Conservation (phyloP, 140 eudicot species). For the Senecio squalidus region DNA sequence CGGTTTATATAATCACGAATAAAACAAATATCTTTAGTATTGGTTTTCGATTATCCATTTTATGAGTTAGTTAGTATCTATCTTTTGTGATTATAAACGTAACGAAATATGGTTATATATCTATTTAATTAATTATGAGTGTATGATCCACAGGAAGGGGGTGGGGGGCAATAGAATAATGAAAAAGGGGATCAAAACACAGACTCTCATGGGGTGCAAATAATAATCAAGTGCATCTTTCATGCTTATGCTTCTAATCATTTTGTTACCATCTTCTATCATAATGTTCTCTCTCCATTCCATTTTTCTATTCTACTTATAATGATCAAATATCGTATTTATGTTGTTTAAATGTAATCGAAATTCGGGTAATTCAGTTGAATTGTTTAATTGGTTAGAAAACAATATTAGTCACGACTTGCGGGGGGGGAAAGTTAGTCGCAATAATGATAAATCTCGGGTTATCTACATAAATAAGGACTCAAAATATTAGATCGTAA, state of each 20-base stretch:
- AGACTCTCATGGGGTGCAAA: conserved; percentile 43
- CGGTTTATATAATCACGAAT: neutral
- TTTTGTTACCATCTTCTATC: conserved; percentile 48
- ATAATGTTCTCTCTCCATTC: conserved; percentile 22
- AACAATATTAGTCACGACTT: too few species aligned
- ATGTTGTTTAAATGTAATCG: too few species aligned
- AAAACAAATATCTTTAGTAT: too few species aligned
- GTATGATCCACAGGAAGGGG: conserved; percentile 16
- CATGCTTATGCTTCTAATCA: conserved; percentile 45
- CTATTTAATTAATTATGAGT: neutral
- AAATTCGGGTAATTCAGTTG: too few species aligned
- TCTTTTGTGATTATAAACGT: neutral
- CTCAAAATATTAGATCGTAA: too few species aligned
- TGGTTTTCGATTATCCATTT: too few species aligned
- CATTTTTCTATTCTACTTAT: conserved; percentile 6
- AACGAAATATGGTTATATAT: neutral
- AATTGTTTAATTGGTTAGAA: too few species aligned
- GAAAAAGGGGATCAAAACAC: conserved; percentile 28
- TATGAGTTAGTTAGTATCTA: too few species aligned
- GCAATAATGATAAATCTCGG: too few species aligned
- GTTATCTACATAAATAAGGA: too few species aligned
- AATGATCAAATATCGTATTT: too few species aligned
- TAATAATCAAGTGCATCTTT: conserved; percentile 30
- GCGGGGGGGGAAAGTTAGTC: too few species aligned
- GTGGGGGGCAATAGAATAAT: conserved; percentile 31